These are phyloP conservation scores for Inonotus obliquus DNA, from an alignment of 1,284 basidiomycete species.

Conservation along the genomic window DNA sequence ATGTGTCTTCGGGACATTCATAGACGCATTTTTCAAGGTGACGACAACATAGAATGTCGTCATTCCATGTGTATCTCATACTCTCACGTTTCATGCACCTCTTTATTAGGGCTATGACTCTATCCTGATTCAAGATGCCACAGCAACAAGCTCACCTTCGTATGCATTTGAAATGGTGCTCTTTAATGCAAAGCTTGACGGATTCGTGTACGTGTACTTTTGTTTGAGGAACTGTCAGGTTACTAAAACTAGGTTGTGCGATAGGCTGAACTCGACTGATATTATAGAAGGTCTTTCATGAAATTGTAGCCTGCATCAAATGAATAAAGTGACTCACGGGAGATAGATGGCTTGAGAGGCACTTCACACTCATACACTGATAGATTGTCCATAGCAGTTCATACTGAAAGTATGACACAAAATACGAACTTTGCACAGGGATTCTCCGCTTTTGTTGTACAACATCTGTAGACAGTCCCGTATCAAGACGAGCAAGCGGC, in stretches of 20 bases:
- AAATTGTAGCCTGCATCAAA: background rate
- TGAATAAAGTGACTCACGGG: too few species aligned
- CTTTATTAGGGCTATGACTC: conserved; percentile 18
- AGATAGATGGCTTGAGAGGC: too few species aligned
- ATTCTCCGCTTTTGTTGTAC: too few species aligned
- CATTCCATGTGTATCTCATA: background rate
- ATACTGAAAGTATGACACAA: too few species aligned
- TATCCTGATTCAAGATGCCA: conserved; percentile 20
- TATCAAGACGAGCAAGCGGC: too few species aligned
- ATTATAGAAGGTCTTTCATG: background rate
- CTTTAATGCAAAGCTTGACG: conserved; percentile 13
- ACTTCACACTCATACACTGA: too few species aligned
- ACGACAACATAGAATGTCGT: too few species aligned
- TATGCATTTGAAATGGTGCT: conserved; percentile 18
- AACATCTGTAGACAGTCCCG: too few species aligned
- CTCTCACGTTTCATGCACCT: background rate
- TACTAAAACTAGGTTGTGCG: background rate
- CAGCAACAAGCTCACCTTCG: conserved; percentile 19
- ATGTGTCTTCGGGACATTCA: conserved; percentile 16
- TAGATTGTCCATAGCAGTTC: too few species aligned
- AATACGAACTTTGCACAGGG: too few species aligned
- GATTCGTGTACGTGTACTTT: background rate
- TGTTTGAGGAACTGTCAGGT: background rate
- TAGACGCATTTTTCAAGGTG: conserved; percentile 1
- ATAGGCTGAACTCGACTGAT: background rate